A percentile compares a stretch with the other conserved stretches of the same genome.
phyloP scores from a whole-genome alignment of 2,329 filamentous ascomycete species.

The Paracorniculantispora psalliotae region DNA sequence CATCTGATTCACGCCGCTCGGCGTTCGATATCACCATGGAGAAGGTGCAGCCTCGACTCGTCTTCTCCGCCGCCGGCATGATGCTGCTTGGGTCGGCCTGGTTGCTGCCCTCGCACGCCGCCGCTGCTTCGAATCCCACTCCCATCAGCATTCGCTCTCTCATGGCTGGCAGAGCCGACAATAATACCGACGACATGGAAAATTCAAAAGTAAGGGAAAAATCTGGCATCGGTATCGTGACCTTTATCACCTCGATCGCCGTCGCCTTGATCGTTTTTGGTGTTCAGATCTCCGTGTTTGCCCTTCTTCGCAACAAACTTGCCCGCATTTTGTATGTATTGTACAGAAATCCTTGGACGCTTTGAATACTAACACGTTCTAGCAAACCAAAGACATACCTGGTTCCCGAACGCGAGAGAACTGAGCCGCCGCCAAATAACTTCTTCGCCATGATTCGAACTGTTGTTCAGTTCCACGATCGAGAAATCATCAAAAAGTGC shows the following conservation, averaged over 20 bases:
- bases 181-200: neutral
- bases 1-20: neutral
- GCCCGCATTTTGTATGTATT: slow-evolving; percentile 72
- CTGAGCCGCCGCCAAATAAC: slow-evolving; percentile 61
- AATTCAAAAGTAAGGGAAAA: neutral
- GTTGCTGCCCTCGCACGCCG: slow-evolving; percentile 1
- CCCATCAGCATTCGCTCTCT: neutral
- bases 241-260: slow-evolving; percentile 59
- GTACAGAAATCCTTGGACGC: neutral
- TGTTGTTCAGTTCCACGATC: slow-evolving; percentile 64
- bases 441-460: slow-evolving; percentile 48
- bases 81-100: slow-evolving; percentile 3
- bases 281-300: slow-evolving; percentile 63
- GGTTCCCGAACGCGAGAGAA: slow-evolving; percentile 78
- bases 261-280: slow-evolving; percentile 59
- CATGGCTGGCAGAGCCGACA: neutral
- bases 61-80: neutral
- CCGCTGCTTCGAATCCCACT: neutral
- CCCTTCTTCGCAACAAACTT: slow-evolving; percentile 71
- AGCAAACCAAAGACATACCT: slow-evolving; percentile 82
- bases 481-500: slow-evolving; percentile 90
- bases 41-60: neutral
- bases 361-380: slow-evolving; percentile 15
- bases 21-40: neutral
- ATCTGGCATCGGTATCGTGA: slow-evolving; percentile 31